Conservation (phyloP, 1,139 yeast species). For the Kurtzmaniella quercitrusa region DNA sequence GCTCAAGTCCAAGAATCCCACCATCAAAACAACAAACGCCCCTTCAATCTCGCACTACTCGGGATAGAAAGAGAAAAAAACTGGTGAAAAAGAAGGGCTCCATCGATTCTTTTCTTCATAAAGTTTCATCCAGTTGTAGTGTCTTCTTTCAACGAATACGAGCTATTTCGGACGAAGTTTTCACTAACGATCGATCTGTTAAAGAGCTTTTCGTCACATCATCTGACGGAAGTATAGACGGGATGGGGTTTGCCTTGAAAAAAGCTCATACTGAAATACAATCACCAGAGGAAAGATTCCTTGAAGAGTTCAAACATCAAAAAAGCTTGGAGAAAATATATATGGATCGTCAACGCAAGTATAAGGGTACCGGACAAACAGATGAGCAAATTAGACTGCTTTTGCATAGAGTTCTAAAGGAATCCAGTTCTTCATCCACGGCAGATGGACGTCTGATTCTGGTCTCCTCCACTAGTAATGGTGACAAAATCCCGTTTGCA, state of each 20-base stretch:
- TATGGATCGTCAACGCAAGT: background rate
- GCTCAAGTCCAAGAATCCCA: background rate
- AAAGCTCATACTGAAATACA: conserved; percentile 17
- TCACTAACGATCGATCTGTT: conserved; percentile 37
- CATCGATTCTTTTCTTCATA: conserved; percentile 25
- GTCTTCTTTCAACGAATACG: conserved; percentile 29
- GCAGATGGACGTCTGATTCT: background rate
- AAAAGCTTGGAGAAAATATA: conserved; percentile 36
- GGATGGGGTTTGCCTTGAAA: conserved; percentile 16
- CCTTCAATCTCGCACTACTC: background rate
- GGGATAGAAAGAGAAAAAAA: background rate
- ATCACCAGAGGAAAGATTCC: conserved; percentile 33
- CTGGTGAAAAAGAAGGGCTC: conserved; percentile 9
- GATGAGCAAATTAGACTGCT: background rate
- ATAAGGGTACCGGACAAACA: background rate
- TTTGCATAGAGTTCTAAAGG: background rate
- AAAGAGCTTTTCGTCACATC: conserved; percentile 41
- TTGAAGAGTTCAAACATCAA: conserved; percentile 29
- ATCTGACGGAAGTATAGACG: conserved; percentile 21
- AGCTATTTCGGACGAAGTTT: conserved; percentile 40
- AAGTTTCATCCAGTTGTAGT: conserved; percentile 33
- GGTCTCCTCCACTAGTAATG: background rate
- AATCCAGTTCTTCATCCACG: background rate
- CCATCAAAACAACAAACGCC: background rate
- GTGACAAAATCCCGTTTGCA: conserved; percentile 12